A percentile compares a stretch with the other conserved stretches of the same genome.
phyloP scores from a whole-genome alignment of 106 monocot species.

The Dendrobium huoshanense region DNA sequence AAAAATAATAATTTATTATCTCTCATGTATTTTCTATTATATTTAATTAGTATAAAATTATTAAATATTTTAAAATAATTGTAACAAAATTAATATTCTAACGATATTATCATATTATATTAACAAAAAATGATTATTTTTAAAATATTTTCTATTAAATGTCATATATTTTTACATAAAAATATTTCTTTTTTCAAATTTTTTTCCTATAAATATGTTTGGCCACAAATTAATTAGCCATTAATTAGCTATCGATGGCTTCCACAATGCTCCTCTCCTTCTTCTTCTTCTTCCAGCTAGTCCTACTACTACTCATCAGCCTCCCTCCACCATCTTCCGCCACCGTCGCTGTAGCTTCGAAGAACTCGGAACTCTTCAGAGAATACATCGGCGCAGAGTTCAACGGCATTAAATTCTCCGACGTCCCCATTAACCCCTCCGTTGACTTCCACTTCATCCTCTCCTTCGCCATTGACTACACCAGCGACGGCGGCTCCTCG shows the following conservation, averaged over 20 bases:
- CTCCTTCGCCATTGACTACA: slow-evolving; percentile 27
- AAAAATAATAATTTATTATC: no score
- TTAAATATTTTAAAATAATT: no score
- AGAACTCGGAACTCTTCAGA: slow-evolving; percentile 11
- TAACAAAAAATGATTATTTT: no score
- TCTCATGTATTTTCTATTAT: no score
- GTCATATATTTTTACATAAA: no score
- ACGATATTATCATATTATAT: no score
- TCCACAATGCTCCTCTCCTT: not conserved
- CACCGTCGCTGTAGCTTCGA: no score
- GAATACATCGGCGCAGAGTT: slow-evolving; percentile 44
- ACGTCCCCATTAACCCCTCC: slow-evolving; percentile 35
- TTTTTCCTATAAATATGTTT: no score
- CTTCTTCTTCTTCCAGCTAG: not conserved
- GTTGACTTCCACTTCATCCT: slow-evolving; percentile 29
- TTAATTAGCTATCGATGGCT: not conserved
- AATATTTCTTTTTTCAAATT: no score
- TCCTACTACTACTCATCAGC: not conserved
- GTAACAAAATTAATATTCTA: no score
- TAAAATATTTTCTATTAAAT: no score
- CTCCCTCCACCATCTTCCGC: not conserved
- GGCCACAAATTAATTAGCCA: not conserved
- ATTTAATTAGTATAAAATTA: no score
- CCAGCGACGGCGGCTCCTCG: not conserved
- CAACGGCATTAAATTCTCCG: slow-evolving; percentile 36